Evolutionary conservation across 768 basidiomycete genomes (phyloP).

Genomic region (Tephrocybe rancida): DNA sequence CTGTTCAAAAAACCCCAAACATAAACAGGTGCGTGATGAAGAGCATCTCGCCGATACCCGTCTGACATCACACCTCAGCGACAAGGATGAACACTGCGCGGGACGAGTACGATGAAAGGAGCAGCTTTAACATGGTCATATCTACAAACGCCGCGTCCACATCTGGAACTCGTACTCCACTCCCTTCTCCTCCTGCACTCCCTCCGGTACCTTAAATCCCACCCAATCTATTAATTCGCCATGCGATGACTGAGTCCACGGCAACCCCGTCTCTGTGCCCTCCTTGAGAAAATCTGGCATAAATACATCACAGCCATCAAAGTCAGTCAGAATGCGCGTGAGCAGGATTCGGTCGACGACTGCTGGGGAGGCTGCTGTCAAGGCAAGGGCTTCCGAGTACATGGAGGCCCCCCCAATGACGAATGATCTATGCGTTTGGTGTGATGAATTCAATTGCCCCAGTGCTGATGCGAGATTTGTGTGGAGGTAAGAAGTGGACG

Average conservation of each 20-base stretch:
- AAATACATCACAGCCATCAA: conserved; percentile 85
- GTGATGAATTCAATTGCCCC: conserved; percentile 25
- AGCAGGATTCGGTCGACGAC: conserved; percentile 84
- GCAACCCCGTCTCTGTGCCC: conserved; percentile 34
- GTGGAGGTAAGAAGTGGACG: conserved; percentile 35
- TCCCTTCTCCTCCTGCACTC: conserved; percentile 80
- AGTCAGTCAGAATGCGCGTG: conserved; percentile 77
- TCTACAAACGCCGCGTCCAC: conserved; percentile 66
- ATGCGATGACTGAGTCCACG: conserved; percentile 65
- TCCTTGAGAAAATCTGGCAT: conserved; percentile 68
- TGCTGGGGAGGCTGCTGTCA: conserved; percentile 34
- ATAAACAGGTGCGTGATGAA: conserved; percentile 81
- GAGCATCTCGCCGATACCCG: background rate
- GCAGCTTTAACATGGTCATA: background rate
- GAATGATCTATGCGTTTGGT: conserved; percentile 63
- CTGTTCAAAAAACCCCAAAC: conserved; percentile 93
- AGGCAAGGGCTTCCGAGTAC: conserved; percentile 67
- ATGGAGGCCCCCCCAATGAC: conserved; percentile 92
- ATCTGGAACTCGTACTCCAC: conserved; percentile 92
- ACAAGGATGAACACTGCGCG: conserved; percentile 62
- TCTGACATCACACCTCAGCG: conserved; percentile 44
- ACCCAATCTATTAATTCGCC: conserved; percentile 74
- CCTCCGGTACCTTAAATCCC: conserved; percentile 76
- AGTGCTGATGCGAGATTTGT: conserved; percentile 46
- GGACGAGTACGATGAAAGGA: background rate